Percentiles rank a stretch among this genome's conserved stretches.
Evolutionary conservation across 805 yeast genomes (phyloP).

Genomic region (Maudiozyma barnettii): DNA sequence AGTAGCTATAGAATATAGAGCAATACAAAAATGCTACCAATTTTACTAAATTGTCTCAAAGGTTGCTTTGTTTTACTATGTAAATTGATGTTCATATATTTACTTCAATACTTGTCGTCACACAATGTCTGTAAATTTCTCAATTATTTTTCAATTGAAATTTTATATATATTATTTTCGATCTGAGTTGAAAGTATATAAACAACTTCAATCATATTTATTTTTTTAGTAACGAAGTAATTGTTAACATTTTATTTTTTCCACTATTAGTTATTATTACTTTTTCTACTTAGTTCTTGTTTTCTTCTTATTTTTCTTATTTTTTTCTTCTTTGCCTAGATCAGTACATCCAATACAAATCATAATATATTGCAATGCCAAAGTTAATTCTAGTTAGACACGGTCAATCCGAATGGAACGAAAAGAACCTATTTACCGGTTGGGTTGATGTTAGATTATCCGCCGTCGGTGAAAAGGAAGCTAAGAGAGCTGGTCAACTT

Average conservation of each 20-base stretch:
- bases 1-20: too few species aligned
- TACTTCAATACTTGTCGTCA: not conserved
- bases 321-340: not conserved
- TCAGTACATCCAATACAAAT: not conserved
- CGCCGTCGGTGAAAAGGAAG: slow-evolving; percentile 80
- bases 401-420: slow-evolving; percentile 99
- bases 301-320: not conserved
- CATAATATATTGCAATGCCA: slow-evolving; percentile 29
- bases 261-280: not conserved
- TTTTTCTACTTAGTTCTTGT: not conserved
- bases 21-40: too few species aligned
- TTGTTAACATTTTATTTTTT: not conserved
- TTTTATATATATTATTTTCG: not conserved
- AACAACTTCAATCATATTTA: too few species aligned
- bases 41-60: not conserved
- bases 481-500: slow-evolving; percentile 86
- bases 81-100: not conserved
- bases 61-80: not conserved
- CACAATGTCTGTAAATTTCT: not conserved
- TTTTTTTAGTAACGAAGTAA: not conserved
- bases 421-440: slow-evolving; percentile 95
- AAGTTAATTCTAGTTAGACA: slow-evolving; percentile 91
- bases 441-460: slow-evolving; percentile 94
- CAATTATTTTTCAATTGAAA: not conserved
- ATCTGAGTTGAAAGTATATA: not conserved